These are phyloP conservation scores for Albifimbria verrucaria DNA, from an alignment of 2,329 filamentous ascomycete genomes.

Conservation along the genomic window DNA sequence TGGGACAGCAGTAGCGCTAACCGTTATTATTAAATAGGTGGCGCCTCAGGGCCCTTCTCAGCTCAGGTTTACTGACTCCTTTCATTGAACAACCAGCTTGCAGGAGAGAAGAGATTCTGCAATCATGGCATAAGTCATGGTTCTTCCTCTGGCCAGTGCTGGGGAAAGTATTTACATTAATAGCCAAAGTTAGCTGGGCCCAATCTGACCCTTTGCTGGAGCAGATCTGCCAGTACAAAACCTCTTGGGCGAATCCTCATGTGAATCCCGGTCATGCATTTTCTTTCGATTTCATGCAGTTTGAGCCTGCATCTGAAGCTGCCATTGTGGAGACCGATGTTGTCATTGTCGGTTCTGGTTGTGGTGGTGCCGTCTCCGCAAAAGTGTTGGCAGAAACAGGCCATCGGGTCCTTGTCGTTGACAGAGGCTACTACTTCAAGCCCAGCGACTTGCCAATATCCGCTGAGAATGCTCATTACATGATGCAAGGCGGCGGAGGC, in stretches of 20 bases:
- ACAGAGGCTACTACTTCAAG: conserved; percentile 70
- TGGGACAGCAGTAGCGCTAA: background rate
- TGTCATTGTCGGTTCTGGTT: conserved; percentile 75
- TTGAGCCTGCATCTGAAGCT: conserved; percentile 32
- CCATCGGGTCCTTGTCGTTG: conserved; percentile 67
- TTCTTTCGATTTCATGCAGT: conserved; percentile 48
- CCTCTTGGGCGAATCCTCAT: background rate
- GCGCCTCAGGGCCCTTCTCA: background rate
- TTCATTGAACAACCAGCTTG: background rate
- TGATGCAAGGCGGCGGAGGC: conserved; percentile 4
- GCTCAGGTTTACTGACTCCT: background rate
- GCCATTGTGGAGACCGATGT: conserved; percentile 69
- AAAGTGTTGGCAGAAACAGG: conserved; percentile 71
- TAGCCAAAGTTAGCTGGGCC: background rate
- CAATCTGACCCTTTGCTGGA: background rate
- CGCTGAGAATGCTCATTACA: background rate
- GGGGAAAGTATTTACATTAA: background rate
- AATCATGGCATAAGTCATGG: background rate
- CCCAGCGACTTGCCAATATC: conserved; percentile 65
- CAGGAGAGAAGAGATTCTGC: background rate
- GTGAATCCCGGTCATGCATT: background rate
- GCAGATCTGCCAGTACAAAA: background rate
- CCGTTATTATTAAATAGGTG: background rate
- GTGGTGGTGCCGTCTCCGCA: conserved; percentile 71
- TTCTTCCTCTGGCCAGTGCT: background rate